phyloP scores from a whole-genome alignment of 495 filamentous ascomycete genomes.

The Clohesyomyces aquaticus region DNA sequence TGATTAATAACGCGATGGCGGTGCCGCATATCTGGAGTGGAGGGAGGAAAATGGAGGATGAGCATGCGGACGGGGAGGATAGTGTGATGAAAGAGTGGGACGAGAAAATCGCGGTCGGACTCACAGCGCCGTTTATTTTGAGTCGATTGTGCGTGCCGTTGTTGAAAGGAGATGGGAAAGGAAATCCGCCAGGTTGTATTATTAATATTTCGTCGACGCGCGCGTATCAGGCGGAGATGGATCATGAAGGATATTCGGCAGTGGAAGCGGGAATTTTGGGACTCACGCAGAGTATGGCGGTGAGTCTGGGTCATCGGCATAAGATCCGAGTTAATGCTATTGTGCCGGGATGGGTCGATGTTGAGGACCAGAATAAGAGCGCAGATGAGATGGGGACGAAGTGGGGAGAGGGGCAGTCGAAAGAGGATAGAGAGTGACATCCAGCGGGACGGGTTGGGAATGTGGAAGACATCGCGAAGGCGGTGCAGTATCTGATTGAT shows the following conservation, averaged over 20 bases:
- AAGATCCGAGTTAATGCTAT: conserved; percentile 43
- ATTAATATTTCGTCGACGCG: conserved; percentile 45
- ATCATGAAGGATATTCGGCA: conserved; percentile 42
- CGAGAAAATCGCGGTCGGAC: conserved; percentile 12
- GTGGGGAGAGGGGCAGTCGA: conserved; percentile 39
- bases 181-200: conserved; percentile 32
- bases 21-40: conserved; percentile 12
- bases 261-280: conserved; percentile 42
- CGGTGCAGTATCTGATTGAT: conserved; percentile 43
- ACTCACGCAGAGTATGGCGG: conserved; percentile 42
- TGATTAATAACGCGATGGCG: conserved; percentile 28
- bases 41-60: conserved; percentile 20
- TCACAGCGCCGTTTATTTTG: conserved; percentile 23
- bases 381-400: conserved; percentile 35
- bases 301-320: conserved; percentile 31
- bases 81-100: conserved; percentile 26
- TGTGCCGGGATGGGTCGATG: conserved; percentile 44
- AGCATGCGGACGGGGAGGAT: not conserved
- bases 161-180: conserved; percentile 18
- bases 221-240: conserved; percentile 41
- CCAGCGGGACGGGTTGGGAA: conserved; percentile 40
- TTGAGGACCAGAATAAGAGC: conserved; percentile 39
- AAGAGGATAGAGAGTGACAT: conserved; percentile 42
- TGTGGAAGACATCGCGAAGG: conserved; percentile 41
- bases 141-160: conserved; percentile 23